Conservation (phyloP, 192 early-diverging fungal genomes). For the Gigaspora rosea region DNA sequence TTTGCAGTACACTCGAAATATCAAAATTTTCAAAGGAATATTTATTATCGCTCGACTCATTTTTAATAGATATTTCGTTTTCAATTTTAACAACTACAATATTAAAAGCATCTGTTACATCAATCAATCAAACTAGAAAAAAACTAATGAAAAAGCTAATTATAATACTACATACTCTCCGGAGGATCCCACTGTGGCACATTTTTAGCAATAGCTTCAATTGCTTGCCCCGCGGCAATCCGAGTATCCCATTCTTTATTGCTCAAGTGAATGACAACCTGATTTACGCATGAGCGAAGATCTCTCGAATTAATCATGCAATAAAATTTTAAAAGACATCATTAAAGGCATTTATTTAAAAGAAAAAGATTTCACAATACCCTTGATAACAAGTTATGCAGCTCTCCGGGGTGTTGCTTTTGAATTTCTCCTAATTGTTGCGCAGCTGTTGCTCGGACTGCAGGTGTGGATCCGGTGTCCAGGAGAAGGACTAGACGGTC, state of each 20-base stretch:
- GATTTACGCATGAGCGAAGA: conserved; percentile 14
- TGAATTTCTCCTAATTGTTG: conserved; percentile 95
- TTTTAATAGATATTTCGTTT: conserved; percentile 27
- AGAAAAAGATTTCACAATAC: conserved; percentile 35
- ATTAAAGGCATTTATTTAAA: too few relatives aligned
- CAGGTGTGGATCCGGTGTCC: conserved; percentile 89
- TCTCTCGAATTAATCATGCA: neutral
- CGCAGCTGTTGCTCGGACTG: conserved; percentile 88
- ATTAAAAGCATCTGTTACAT: neutral
- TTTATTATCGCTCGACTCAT: conserved; percentile 47
- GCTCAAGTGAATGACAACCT: conserved; percentile 84
- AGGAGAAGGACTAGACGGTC: conserved; percentile 92
- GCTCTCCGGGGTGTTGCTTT: conserved; percentile 89
- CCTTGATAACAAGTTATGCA: conserved; percentile 83
- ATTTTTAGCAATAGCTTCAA: conserved; percentile 89
- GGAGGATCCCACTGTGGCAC: conserved; percentile 84
- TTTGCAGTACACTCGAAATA: conserved; percentile 75
- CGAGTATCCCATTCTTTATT: conserved; percentile 95
- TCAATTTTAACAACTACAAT: conserved; percentile 29
- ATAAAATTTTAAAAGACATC: conserved; percentile 9
- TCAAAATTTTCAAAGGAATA: conserved; percentile 82
- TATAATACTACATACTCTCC: conserved; percentile 24
- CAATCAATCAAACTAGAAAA: neutral
- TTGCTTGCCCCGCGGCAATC: conserved; percentile 86
- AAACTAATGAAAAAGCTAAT: neutral